phyloP scores from a whole-genome alignment of 768 basidiomycete species.

The Mycena chlorophos region DNA sequence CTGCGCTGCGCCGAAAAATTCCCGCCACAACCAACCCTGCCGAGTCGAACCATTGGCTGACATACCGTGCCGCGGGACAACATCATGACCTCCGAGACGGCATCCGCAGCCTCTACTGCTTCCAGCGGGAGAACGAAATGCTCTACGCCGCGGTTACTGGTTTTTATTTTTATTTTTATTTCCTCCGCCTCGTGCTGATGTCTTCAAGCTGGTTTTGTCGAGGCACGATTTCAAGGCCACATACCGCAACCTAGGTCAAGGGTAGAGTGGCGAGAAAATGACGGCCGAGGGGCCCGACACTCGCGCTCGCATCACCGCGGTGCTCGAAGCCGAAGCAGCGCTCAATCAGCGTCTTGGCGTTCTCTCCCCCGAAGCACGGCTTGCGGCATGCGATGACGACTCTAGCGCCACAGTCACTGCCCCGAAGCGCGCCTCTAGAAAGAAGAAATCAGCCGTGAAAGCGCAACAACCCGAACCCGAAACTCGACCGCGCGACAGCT shows the following conservation, averaged over 20 bases:
- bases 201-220: conserved; percentile 1
- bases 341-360: background rate
- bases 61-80: background rate
- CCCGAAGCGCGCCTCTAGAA: background rate
- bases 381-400: background rate
- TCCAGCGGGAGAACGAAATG: conserved; percentile 7
- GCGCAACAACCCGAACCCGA: background rate
- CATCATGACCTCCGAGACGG: conserved; percentile 4
- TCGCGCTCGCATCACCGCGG: conserved; percentile 1
- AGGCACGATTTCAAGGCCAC: conserved; percentile 4
- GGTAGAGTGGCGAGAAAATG: background rate
- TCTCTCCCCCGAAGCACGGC: background rate
- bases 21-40: conserved; percentile 3
- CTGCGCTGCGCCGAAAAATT: background rate
- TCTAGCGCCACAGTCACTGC: background rate
- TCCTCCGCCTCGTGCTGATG: background rate
- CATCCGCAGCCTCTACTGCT: background rate
- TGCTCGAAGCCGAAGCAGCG: background rate
- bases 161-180: background rate
- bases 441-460: background rate
- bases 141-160: conserved; percentile 3
- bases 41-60: conserved; percentile 1
- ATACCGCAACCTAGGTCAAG: conserved; percentile 5
- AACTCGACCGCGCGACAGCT: background rate
- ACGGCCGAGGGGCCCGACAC: conserved; percentile 12